Conservation (phyloP, 2,329 filamentous ascomycete species). For the Geoglossum cookeanum region DNA sequence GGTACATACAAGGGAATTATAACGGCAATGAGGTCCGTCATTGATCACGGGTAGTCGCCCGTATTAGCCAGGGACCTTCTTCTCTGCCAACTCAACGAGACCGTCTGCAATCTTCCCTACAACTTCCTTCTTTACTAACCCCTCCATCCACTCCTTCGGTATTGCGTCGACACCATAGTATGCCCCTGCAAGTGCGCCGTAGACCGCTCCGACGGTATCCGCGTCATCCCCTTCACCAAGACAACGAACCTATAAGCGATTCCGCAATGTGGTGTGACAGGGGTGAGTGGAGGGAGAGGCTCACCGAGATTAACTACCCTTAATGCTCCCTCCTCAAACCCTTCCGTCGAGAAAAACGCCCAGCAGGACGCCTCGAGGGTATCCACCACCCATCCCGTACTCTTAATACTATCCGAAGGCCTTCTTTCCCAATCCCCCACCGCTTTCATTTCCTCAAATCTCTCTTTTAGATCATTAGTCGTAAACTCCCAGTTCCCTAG, state of each 20-base stretch:
- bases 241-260: neutral
- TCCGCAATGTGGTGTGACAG: too few relatives aligned
- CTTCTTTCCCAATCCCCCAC: constrained; percentile 15
- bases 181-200: constrained; percentile 24
- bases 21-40: too few relatives aligned
- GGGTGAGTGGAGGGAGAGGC: neutral
- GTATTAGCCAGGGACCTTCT: too few relatives aligned
- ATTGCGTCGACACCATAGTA: constrained; percentile 21
- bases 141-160: constrained; percentile 16
- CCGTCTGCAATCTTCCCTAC: constrained; percentile 11
- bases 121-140: constrained; percentile 13
- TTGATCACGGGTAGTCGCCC: too few relatives aligned
- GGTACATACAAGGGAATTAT: too few relatives aligned
- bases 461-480: constrained; percentile 8
- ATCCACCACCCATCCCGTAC: constrained; percentile 24
- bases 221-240: constrained; percentile 18
- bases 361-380: constrained; percentile 24
- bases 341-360: constrained; percentile 22
- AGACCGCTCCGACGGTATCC: constrained; percentile 26
- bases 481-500: constrained; percentile 11
- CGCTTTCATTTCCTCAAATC: constrained; percentile 9
- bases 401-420: constrained; percentile 14
- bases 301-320: constrained; percentile 22
- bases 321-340: constrained; percentile 21
- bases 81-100: constrained; percentile 4